Conservation (phyloP, 495 filamentous ascomycete genomes). For the Podospora pseudocomata region DNA sequence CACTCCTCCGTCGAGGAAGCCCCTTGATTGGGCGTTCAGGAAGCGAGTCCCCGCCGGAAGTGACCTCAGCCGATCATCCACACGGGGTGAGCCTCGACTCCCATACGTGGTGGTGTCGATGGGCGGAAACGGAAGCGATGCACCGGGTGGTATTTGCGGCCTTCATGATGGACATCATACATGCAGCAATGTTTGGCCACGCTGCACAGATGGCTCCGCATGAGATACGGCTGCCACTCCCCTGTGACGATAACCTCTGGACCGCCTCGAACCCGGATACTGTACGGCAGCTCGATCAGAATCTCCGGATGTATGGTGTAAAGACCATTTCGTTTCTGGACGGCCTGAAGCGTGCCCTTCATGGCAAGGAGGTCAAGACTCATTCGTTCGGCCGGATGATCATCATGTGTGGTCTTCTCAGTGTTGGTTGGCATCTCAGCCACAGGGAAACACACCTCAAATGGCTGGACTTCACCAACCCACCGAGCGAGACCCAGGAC, state of each 20-base stretch:
- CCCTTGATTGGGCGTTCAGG: slow-evolving; percentile 88
- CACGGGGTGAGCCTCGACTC: slow-evolving; percentile 55
- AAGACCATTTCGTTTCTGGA: slow-evolving; percentile 85
- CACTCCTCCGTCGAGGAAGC: slow-evolving; percentile 85
- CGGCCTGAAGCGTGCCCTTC: slow-evolving; percentile 82
- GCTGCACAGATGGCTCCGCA: slow-evolving; percentile 94
- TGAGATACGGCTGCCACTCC: slow-evolving; percentile 88
- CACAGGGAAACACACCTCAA: slow-evolving; percentile 91
- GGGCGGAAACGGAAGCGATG: slow-evolving; percentile 92
- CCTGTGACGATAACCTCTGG: slow-evolving; percentile 93
- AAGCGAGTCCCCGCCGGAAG: slow-evolving; percentile 78
- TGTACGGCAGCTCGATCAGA: slow-evolving; percentile 79
- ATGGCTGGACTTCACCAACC: slow-evolving; percentile 63
- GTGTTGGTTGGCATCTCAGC: slow-evolving; percentile 94
- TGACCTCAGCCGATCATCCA: slow-evolving; percentile 47
- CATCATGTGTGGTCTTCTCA: slow-evolving; percentile 89
- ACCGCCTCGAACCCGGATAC: slow-evolving; percentile 81
- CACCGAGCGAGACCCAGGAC: slow-evolving; percentile 75
- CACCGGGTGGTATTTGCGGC: slow-evolving; percentile 89
- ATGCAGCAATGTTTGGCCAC: slow-evolving; percentile 97
- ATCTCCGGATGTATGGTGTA: slow-evolving; percentile 76
- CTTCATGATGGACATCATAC: slow-evolving; percentile 90
- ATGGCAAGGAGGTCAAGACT: slow-evolving; percentile 81
- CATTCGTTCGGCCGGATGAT: slow-evolving; percentile 92
- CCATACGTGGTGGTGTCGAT: slow-evolving; percentile 90